Evolutionary conservation across 2,329 filamentous ascomycete genomes (phyloP).

Genomic region (Nemania sp.): DNA sequence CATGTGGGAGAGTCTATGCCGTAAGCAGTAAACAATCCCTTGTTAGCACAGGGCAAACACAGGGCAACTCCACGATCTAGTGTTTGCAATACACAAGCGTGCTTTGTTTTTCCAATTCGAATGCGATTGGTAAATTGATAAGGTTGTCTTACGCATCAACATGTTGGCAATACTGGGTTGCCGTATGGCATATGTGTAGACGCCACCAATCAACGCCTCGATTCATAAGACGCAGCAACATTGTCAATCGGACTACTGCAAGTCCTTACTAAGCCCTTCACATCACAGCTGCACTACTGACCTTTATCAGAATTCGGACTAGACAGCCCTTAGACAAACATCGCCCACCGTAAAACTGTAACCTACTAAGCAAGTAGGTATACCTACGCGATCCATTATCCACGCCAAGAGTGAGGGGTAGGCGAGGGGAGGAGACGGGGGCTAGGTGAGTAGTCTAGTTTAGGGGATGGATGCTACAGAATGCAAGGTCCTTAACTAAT

Average conservation of each 20-base stretch:
- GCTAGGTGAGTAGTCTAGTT: neutral
- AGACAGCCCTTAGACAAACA: neutral
- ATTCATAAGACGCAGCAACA: neutral
- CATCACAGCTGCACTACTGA: neutral
- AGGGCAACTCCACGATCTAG: no score
- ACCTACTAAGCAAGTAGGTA: neutral
- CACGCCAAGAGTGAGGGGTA: conserved; percentile 30
- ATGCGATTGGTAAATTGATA: no score
- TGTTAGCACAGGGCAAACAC: no score
- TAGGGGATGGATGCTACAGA: neutral
- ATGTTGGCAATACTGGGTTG: neutral
- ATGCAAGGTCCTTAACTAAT: conserved; percentile 19
- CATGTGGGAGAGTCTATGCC: no score
- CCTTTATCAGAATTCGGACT: neutral
- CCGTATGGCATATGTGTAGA: neutral
- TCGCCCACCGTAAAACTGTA: no score
- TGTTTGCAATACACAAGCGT: no score
- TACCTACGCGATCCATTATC: neutral
- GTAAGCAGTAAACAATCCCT: no score
- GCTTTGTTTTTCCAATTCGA: no score
- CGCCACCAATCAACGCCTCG: conserved; percentile 11
- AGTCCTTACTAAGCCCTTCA: conserved; percentile 28
- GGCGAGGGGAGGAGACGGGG: neutral
- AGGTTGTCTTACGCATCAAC: no score
- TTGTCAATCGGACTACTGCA: conserved; percentile 19